These are phyloP conservation scores for Lolium perenne DNA, from an alignment of 176 grass and related monocot genomes.

Conservation along the genomic window DNA sequence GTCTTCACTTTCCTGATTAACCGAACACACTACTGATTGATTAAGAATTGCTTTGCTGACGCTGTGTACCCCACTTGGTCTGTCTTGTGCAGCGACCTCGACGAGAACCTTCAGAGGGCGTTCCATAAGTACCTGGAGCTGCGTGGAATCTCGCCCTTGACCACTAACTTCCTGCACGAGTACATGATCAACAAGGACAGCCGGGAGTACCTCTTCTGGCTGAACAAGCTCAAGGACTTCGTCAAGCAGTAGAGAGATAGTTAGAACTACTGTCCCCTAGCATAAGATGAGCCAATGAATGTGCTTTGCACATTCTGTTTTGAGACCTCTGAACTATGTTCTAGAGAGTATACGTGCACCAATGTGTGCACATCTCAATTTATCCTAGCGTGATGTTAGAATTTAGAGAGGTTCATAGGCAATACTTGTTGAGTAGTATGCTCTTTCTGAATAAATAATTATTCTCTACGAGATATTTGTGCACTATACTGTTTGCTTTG, in stretches of 20 bases:
- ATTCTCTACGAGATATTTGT: not conserved
- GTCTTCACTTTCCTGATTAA: not conserved
- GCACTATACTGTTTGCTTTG: not conserved
- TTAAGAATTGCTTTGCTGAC: not conserved
- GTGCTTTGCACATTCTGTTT: conserved; percentile 19
- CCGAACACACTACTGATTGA: not conserved
- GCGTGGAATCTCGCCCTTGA: conserved; percentile 71
- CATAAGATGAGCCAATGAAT: conserved; percentile 33
- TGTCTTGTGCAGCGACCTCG: conserved; percentile 72
- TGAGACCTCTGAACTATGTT: not conserved
- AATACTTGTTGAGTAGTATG: not conserved
- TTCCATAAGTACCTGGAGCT: conserved; percentile 95
- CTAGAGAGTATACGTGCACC: not conserved
- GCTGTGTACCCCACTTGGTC: not conserved
- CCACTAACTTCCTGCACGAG: conserved; percentile 91
- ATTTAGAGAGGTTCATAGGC: not conserved
- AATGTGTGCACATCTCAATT: not conserved
- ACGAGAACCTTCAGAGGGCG: conserved; percentile 95
- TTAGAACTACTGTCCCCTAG: not conserved
- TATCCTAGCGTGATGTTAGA: not conserved
- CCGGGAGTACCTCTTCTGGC: conserved; percentile 86
- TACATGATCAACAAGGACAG: conserved; percentile 99
- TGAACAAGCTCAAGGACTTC: conserved; percentile 84
- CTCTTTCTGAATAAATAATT: not conserved
- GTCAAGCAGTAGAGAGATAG: conserved; percentile 52